Evolutionary conservation across 164 flowering plant species (phyloP), one percentile per base, ranked within the genome.

Genomic region (Liquidambar formosana): DNA sequence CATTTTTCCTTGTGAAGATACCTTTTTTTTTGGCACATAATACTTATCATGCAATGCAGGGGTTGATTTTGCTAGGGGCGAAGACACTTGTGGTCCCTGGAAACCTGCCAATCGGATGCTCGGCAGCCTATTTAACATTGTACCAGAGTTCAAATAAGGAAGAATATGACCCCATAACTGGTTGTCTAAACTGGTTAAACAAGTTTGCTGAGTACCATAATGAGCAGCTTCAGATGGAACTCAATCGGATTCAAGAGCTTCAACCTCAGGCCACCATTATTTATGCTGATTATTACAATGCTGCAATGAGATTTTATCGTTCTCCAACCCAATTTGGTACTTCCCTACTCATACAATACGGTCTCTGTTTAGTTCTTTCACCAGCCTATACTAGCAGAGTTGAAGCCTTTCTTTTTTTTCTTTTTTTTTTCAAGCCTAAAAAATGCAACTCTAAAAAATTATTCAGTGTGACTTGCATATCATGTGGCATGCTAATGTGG

Each of bases 271-370:
- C 57, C 19, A 71, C 19, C 57, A 80, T 85, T 53, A 78, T 82
- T 64, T 85, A 78, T 57, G 86, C 82, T 4, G 88, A 85, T 61
- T 79, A 80, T 62, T 83, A 85, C 74, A 73, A 75, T 68, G 78
- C 80, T 16, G 75, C 79, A 9, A 72, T 82, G 84, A 63, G 26
- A 3, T 38, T 80, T 1, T 75, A 56, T 43, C 22, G 1, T 2
- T 59, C 64, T 27, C 86, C 86, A 2, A 0, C 14, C 2, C 4
- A 51, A 64, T 77, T 62, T 33, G 84, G 88, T 84, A 41, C 43
- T 61, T 19, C 9, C 14, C 4, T n/a, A 47, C 27, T 26, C 19
- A 6, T 15, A 14, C 9, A 33, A 33, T n/a, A n/a, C n/a, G n/a
- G n/a, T n/a, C n/a, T n/a, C n/a, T n/a, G n/a, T n/a, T n/a, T n/a